Evolutionary conservation across 2,329 filamentous ascomycete species (phyloP).

Genomic region (Annulohypoxylon truncatum): DNA sequence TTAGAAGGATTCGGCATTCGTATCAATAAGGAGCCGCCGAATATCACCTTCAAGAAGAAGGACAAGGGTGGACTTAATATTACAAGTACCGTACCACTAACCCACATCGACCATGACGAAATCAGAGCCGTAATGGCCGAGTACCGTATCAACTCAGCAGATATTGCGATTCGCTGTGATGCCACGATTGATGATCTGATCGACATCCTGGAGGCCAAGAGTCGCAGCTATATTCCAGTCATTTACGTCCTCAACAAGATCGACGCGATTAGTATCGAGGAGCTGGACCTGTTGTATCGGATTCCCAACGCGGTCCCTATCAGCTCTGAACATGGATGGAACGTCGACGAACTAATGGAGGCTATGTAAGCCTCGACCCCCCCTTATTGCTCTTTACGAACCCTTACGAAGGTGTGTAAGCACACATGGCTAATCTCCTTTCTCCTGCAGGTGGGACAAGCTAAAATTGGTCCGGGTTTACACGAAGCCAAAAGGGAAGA

Average conservation of each 20-base stretch:
- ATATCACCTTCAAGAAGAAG: conserved; percentile 99
- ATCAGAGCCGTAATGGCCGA: conserved; percentile 98
- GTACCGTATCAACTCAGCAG: conserved; percentile 95
- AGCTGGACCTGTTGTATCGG: conserved; percentile 93
- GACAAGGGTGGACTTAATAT: conserved; percentile 98
- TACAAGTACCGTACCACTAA: conserved; percentile 91
- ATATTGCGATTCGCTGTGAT: conserved; percentile 97
- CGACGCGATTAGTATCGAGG: conserved; percentile 96
- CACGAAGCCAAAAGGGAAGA: conserved; percentile 96
- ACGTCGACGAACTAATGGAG: conserved; percentile 95
- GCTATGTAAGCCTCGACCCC: conserved; percentile 74
- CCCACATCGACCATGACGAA: conserved; percentile 94
- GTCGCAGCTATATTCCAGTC: conserved; percentile 96
- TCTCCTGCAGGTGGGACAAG: conserved; percentile 80
- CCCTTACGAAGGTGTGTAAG: conserved; percentile 16
- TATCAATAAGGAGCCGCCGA: conserved; percentile 96
- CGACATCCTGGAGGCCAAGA: conserved; percentile 93
- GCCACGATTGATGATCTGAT: conserved; percentile 98
- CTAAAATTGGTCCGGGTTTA: conserved; percentile 91
- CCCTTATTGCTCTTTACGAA: not conserved
- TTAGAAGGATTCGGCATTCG: conserved; percentile 97
- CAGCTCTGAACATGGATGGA: conserved; percentile 98
- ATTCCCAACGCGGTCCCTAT: conserved; percentile 98
- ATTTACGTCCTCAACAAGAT: conserved; percentile 99
- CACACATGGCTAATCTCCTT: conserved; percentile 41